Base-by-base conservation (phyloP, 441 rosid species). In the Pelargonium myrrhifolium region DNA sequence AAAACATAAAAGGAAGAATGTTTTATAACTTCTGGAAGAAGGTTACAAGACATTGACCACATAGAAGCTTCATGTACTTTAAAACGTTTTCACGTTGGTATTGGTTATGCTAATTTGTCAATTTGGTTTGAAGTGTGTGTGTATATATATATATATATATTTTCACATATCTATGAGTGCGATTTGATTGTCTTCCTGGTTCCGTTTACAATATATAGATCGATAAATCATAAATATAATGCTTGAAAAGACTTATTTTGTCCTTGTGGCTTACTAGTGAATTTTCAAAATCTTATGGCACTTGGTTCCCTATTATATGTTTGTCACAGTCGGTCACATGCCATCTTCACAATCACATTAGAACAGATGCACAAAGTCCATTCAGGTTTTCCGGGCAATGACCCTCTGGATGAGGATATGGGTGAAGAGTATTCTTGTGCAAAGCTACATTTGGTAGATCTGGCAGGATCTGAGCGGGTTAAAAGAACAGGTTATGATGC, bases 381-480 rank as follows among this genome's bases (percentile, higher is more conserved):
- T 70, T 73, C 83, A 20, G 69, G 55, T 69, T 67, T 85, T 68
- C 70, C 62, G 59, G 83, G 62, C 66, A 75, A 76, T 60, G 79
- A 77, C 65, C 56, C 70, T 22, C 47, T 67, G 62, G 82, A 80
- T 67, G 85, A 82, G 75, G 85, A 74, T 73, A 77, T 83, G 86
- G 81, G 81, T 64, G 89, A 84, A 64, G 90, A 86, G 60, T 86
- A 84, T 68, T 80, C 76, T 55, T 82, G 87, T 67, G 90, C 90
- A 18, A 86, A 86, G 82, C 82, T 86, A 62, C 90, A 86, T 78
- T 79, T 86, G 47, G 90, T 86, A 64, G 90, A 86, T 78, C 85
- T 86, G 73, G 90, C 90, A 75, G 90, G 90, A 70, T 86, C 87
- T 20, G 90, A 86, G 78, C 78, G 90, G 69, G 90, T 87, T 60